Evolutionary conservation across 768 basidiomycete species (phyloP), one percentile per base, ranked within the genome.

Genomic region (Tylopilus sp.): DNA sequence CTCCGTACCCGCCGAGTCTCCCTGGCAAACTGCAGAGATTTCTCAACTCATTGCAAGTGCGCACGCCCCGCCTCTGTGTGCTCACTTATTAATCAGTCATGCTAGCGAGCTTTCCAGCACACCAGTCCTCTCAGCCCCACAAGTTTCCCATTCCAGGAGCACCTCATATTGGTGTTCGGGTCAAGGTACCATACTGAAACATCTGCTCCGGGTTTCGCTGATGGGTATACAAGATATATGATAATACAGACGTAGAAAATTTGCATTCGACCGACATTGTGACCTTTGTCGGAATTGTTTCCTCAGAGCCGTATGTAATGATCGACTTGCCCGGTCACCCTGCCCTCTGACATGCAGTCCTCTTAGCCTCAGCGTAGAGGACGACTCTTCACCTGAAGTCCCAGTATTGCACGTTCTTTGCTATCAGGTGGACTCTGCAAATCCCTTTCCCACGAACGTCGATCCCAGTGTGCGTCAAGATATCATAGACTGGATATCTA

Each of bases 371-470:
- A 69, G 69, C 50, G 53, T 67, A 23, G 80, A 82, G 40, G 60
- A 71, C 4, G 63, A 68, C 1, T 51, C 71, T 4, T 59, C 69
- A 0, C 52, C 58, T 0, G 63, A 73, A 26, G 81, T 85, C 2
- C 82, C 86, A 1, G 86, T 85, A 0, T 72, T 91, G 1, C 88
- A 90, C 63, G 82, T 86, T 30, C 70, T 90, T 0, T 89, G 82
- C 62, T 59, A 57, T 48, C 47, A 52, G 28, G 47, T 40, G 13
- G 48, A 44, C 4, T 25, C 59, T 13, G n/a, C 44, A 18, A 45
- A 5, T 10, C 21, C 30, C 21, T 26, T 20, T 18, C 42, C 52
- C 52, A 21, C 47, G 56, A 40, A 46, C 50, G 18, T 57, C 46
- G 42, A 52, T 44, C 18, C 49, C 33, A 47, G 55, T 13, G 51